Base-by-base conservation (phyloP, 495 filamentous ascomycete genomes). In the Ramalina intermedia region DNA sequence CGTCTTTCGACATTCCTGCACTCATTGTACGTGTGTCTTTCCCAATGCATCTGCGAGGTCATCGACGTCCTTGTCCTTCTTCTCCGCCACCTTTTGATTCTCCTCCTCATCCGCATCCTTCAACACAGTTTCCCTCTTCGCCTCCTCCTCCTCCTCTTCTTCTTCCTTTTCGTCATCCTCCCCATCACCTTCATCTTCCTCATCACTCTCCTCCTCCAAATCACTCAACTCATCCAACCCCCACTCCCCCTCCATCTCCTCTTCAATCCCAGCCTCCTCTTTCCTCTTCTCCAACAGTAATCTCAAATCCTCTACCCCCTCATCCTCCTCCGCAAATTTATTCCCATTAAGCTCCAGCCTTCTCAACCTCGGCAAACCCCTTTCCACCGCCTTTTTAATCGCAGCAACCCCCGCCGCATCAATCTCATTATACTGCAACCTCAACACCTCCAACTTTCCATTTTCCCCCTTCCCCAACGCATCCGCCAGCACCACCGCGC, bases 301-400 rank as follows among this genome's bases (percentile, higher is more conserved):
- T 26, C 69, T 63, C 40, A 82, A 58, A 8, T 66, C 68, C 41
- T 64, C 65, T 14, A 80, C 73, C 40, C 72, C 71, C 26, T 72
- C 63, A 54, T 96, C 90, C 1, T 93, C 88, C 62, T 95, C 89
- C 7, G 71, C 70, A 56, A 98, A 95, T 57, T 84, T 89, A 69
- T 98, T 98, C 37, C 91, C 91, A 63, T 98, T 96, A 51, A 98
- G 69, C 63, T 98, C 91, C 50, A 95, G 76, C 54, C 86, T 80
- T 64, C 79, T 79, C 52, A 95, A 66, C 21, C 71, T 70, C 0
- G 82, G 84, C n/a, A 96, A 69, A 8, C 70, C 68, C 0, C 63
- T 68, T 61, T 79, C 75, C 13, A 76, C 72, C 1, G 81, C 81
- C 26, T 74, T 67, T 18, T 79, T 70, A 43, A 98, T 67, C 5